phyloP scores from a whole-genome alignment of 352 stramenopile species.

The Globisporangium paroecandrum region DNA sequence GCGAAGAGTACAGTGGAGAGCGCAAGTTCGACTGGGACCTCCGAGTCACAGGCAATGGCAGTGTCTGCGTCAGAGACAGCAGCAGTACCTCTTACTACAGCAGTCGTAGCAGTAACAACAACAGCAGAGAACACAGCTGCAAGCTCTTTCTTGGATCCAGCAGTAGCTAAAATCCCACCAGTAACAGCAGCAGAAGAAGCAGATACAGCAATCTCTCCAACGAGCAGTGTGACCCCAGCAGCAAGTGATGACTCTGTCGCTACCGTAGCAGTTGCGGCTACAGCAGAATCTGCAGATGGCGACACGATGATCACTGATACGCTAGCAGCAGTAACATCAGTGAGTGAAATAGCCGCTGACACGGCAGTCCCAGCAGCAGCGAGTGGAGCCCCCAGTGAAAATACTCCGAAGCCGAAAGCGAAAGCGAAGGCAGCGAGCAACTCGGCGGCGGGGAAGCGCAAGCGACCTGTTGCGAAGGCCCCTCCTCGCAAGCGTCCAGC shows the following conservation, averaged over 20 bases:
- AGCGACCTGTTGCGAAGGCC: constrained; percentile 5
- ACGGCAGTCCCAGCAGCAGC: neutral
- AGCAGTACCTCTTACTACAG: neutral
- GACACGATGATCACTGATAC: neutral
- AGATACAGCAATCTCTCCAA: neutral
- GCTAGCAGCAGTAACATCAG: neutral
- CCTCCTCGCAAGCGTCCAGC: constrained; percentile 7
- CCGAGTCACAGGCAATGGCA: neutral
- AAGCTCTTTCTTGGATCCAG: neutral
- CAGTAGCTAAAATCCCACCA: neutral
- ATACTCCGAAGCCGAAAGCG: neutral
- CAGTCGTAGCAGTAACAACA: neutral
- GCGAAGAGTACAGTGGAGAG: neutral
- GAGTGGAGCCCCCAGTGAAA: neutral
- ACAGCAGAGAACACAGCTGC: neutral
- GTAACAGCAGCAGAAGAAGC: neutral
- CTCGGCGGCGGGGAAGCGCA: constrained; percentile 12
- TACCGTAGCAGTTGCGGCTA: neutral
- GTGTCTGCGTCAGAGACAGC: too few species aligned
- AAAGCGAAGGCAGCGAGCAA: neutral
- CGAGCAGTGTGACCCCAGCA: neutral
- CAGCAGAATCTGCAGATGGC: neutral
- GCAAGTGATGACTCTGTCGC: neutral
- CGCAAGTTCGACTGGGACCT: neutral
- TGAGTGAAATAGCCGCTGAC: neutral